Conservation (phyloP, 495 filamentous ascomycete species). For the Pseudomonodictys pantanalensis region DNA sequence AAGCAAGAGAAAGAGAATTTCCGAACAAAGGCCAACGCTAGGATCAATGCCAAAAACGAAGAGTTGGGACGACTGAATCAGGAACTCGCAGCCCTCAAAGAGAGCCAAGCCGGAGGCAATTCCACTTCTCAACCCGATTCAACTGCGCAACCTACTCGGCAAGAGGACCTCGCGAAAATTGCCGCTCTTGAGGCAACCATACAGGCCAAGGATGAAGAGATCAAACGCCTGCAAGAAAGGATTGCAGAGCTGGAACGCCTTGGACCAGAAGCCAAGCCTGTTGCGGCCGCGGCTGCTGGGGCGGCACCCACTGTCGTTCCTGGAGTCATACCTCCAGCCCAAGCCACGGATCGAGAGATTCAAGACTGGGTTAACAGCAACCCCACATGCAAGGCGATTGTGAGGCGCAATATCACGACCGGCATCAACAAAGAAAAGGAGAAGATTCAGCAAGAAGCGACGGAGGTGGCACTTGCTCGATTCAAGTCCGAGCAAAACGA, state of each 20-base stretch:
- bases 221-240: too few species aligned
- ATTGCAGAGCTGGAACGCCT: constrained; percentile 14
- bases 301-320: constrained; percentile 5
- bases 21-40: neutral
- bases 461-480: neutral
- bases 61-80: too few species aligned
- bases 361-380: constrained; percentile 52
- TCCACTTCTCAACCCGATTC: too few species aligned
- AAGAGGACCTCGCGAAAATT: too few species aligned
- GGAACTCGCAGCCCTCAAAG: too few species aligned
- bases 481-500: constrained; percentile 8
- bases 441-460: neutral
- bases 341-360: constrained; percentile 53
- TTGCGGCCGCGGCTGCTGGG: neutral
- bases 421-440: constrained; percentile 41
- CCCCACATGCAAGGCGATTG: constrained; percentile 60
- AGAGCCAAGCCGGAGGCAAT: too few species aligned
- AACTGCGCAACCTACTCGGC: too few species aligned
- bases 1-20: neutral
- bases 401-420: constrained; percentile 61
- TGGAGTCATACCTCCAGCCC: constrained; percentile 26
- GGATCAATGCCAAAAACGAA: neutral
- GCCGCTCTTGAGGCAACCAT: too few species aligned
- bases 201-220: too few species aligned
- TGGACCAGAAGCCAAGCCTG: constrained; percentile 1